phyloP scores from a whole-genome alignment of 306 rosid genomes.

The Potentilla sterilis region DNA sequence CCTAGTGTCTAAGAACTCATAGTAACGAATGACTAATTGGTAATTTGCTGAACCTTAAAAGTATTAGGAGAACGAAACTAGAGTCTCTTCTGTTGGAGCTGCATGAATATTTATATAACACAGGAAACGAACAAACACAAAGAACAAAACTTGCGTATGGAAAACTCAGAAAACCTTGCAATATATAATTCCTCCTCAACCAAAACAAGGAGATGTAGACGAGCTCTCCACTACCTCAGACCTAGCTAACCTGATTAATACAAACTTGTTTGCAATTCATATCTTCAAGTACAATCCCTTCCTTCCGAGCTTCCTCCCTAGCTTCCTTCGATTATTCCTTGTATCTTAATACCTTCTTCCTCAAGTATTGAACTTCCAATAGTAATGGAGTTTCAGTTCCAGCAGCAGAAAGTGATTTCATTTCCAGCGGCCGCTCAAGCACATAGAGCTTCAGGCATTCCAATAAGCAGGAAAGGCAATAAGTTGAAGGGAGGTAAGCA shows the following conservation, averaged over 20 bases:
- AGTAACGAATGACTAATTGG: not conserved
- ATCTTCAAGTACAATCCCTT: not conserved
- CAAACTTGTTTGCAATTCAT: not conserved
- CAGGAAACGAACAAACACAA: slow-evolving; percentile 7
- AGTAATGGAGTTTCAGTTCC: slow-evolving; percentile 71
- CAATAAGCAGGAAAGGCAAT: slow-evolving; percentile 26
- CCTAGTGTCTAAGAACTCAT: not conserved
- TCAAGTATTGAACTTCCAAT: slow-evolving; percentile 16
- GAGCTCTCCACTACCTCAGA: slow-evolving; percentile 17
- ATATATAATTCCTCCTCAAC: slow-evolving; percentile 17
- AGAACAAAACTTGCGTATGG: slow-evolving; percentile 31
- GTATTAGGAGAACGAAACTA: not conserved
- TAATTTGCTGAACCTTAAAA: not conserved
- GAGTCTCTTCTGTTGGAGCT: not conserved
- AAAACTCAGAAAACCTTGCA: slow-evolving; percentile 34
- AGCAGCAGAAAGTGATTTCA: slow-evolving; percentile 42
- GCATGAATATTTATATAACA: not conserved
- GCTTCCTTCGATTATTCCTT: not conserved
- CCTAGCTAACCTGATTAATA: not conserved
- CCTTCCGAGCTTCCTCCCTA: not conserved
- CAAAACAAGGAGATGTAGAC: slow-evolving; percentile 31
- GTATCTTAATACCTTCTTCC: not conserved
- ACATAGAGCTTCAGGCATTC: slow-evolving; percentile 27
- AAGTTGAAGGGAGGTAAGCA: slow-evolving; percentile 53
- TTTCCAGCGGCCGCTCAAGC: slow-evolving; percentile 47